Conservation (phyloP, 805 yeast species). For the Saccharomycopsis fibuligera region DNA sequence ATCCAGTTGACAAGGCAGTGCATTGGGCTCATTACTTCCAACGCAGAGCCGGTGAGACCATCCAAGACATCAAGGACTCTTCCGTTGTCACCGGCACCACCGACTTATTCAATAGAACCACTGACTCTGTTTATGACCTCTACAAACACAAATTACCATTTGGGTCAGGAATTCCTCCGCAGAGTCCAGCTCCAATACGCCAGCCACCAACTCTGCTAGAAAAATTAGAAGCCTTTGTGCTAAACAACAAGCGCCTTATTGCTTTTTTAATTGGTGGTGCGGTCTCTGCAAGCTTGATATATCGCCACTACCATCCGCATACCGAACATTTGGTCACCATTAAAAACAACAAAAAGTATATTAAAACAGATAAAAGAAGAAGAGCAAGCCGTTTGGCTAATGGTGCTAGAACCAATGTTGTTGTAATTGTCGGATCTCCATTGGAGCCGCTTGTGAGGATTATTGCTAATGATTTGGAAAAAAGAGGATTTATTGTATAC, state of each 20-base stretch:
- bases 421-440: conserved; percentile 71
- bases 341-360: conserved; percentile 17
- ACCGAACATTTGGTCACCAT: not conserved
- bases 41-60: not conserved
- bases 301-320: not conserved
- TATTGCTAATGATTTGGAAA: conserved; percentile 67
- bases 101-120: conserved; percentile 5
- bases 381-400: conserved; percentile 56
- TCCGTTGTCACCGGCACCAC: conserved; percentile 9
- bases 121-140: conserved; percentile 14
- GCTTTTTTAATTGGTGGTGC: conserved; percentile 15
- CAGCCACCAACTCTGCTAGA: not conserved
- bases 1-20: conserved; percentile 21
- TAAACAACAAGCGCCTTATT: conserved; percentile 4
- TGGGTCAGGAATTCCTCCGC: not conserved
- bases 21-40: conserved; percentile 21
- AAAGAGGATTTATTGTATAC: conserved; percentile 76
- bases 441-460: conserved; percentile 65
- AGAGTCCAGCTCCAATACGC: not conserved
- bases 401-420: conserved; percentile 73
- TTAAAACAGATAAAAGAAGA: conserved; percentile 30
- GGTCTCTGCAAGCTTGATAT: conserved; percentile 4
- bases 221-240: not conserved
- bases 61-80: conserved; percentile 7
- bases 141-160: conserved; percentile 8